Evolutionary conservation across 768 basidiomycete species (phyloP), one percentile per base, ranked within the genome.

Genomic region (Tulasnella sp.): DNA sequence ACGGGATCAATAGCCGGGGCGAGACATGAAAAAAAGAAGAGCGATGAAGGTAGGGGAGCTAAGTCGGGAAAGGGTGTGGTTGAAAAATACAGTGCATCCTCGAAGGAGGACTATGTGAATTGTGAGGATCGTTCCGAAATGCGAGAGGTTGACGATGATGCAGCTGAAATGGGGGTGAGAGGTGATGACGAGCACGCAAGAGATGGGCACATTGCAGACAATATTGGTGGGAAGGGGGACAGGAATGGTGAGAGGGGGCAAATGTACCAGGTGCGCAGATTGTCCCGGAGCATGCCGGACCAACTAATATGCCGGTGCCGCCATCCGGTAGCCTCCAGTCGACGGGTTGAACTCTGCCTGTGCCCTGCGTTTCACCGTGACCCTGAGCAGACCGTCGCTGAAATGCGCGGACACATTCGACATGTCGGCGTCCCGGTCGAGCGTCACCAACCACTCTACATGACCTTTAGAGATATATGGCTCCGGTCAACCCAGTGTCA

Each of bases 401-500:
- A 67, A 67, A 29, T 56, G 60, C 38, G 67, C 67, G 15, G 56
- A 64, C 23, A 67, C 59, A 43, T 53, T 60, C 11, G 51, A 58
- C 67, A 67, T 67, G 54, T 67, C 67, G 21, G 65, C 65, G 41
- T 67, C 67, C 10, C 65, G 59, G 47, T 64, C 67, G 30, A 67
- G 64, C 29, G 62, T 66, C 15, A 67, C 65, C 41, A 67, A 63
- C 67, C 67, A 67, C 56, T 67, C 67, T 50, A 67, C 56, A 56
- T 67, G 67, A 61, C 67, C 67, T 67, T n/a, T 15, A 30, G 10
- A 38, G 15, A 7, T 4, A 38, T 30, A 17, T 29, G 29, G 17
- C 15, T 30, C 19, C n/a, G 17, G 53, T 42, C 19, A 55, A 43
- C 23, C 23, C 32, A 32, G 21, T 23, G 38, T 29, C 32, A 32